Evolutionary conservation across 345 rosid species (phyloP).

Genomic region (Moricandia arvensis): DNA sequence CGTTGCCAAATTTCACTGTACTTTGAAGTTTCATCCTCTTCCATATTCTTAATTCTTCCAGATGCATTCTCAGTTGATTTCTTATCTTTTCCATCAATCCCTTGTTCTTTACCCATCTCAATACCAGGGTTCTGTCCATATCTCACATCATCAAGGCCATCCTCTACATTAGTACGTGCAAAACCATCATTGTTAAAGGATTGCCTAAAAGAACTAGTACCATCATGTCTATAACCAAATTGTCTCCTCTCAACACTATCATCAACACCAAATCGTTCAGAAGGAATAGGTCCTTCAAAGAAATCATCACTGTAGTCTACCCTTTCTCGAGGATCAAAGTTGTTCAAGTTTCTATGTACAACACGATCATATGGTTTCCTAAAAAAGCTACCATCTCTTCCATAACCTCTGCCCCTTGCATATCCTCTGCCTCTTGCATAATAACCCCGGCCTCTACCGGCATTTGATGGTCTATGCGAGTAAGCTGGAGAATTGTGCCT

Average conservation of each 20-base stretch:
- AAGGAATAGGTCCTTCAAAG: conserved; percentile 53
- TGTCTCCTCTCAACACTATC: conserved; percentile 63
- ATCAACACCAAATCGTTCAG: conserved; percentile 63
- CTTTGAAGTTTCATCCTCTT: conserved; percentile 61
- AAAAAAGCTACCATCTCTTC: conserved; percentile 49
- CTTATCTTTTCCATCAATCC: conserved; percentile 57
- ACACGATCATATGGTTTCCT: conserved; percentile 65
- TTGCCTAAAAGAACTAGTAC: conserved; percentile 59
- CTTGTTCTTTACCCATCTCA: conserved; percentile 49
- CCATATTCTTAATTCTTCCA: conserved; percentile 53
- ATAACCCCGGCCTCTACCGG: conserved; percentile 59
- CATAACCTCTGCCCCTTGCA: conserved; percentile 50
- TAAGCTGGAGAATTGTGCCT: conserved; percentile 68
- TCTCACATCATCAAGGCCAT: conserved; percentile 57
- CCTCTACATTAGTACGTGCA: conserved; percentile 47
- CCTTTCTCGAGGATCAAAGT: conserved; percentile 63
- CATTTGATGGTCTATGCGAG: conserved; percentile 52
- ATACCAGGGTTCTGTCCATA: conserved; percentile 46
- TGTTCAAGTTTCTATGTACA: conserved; percentile 55
- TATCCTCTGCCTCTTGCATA: conserved; percentile 39
- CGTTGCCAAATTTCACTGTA: conserved; percentile 50
- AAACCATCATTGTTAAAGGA: conserved; percentile 47
- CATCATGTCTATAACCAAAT: conserved; percentile 62
- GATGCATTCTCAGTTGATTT: conserved; percentile 54
- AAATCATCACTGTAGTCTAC: conserved; percentile 47